Evolutionary conservation across 2,329 filamentous ascomycete genomes (phyloP).

Genomic region (Metarhizium robertsii): DNA sequence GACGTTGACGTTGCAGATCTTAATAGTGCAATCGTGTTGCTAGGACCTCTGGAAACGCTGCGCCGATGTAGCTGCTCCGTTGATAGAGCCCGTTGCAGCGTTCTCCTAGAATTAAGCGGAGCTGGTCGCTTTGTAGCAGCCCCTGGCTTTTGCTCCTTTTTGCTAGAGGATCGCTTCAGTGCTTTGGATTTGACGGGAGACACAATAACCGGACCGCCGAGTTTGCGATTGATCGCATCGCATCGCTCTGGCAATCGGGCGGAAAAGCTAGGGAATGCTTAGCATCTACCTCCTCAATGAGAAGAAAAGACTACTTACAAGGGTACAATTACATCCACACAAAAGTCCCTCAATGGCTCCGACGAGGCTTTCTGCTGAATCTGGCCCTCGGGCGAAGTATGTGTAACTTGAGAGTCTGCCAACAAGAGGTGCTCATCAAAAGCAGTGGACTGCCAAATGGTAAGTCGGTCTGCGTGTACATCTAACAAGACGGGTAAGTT

Average conservation of each 20-base stretch:
- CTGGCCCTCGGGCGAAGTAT: conserved; percentile 22
- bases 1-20: conserved; percentile 58
- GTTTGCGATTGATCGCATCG: conserved; percentile 61
- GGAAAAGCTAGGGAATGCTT: conserved; percentile 49
- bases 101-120: conserved; percentile 33
- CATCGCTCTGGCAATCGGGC: conserved; percentile 66
- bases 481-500: conserved; percentile 60
- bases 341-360: conserved; percentile 67
- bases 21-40: conserved; percentile 52
- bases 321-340: conserved; percentile 69
- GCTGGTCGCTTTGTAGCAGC: conserved; percentile 39
- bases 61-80: conserved; percentile 46
- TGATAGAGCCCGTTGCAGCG: conserved; percentile 53
- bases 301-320: conserved; percentile 44
- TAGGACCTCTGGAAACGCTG: conserved; percentile 47
- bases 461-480: conserved; percentile 65
- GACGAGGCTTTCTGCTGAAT: conserved; percentile 32
- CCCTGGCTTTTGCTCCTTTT: conserved; percentile 41
- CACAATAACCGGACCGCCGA: conserved; percentile 60
- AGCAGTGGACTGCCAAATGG: conserved; percentile 75
- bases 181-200: conserved; percentile 43
- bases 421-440: conserved; percentile 45
- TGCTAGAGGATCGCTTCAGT: conserved; percentile 30
- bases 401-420: conserved; percentile 36
- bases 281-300: conserved; percentile 17